A percentile compares a stretch with the other conserved stretches of the same genome.
These are phyloP conservation scores for Prunus persica DNA, from an alignment of 306 rosid genomes.

Conservation along the genomic window DNA sequence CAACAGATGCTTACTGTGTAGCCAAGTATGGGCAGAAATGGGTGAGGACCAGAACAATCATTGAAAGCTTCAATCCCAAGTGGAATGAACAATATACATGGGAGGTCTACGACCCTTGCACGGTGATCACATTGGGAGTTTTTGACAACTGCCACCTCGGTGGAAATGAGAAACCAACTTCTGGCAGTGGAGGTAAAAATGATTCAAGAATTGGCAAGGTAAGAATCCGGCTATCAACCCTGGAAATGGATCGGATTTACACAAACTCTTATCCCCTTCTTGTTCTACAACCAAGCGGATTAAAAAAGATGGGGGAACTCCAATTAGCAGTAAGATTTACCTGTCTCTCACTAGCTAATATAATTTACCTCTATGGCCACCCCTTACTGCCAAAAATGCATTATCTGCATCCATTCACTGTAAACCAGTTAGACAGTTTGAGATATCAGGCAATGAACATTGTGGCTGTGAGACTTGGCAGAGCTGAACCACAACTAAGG, in stretches of 20 bases:
- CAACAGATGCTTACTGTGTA: conserved; percentile 74
- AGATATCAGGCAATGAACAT: conserved; percentile 75
- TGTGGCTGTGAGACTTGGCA: conserved; percentile 64
- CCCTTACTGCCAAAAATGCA: conserved; percentile 81
- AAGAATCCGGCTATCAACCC: conserved; percentile 72
- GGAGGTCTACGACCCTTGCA: conserved; percentile 72
- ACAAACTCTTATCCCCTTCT: conserved; percentile 70
- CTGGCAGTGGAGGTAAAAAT: conserved; percentile 33
- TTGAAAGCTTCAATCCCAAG: conserved; percentile 50
- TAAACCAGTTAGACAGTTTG: conserved; percentile 68
- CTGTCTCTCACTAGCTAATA: conserved; percentile 61
- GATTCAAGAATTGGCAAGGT: conserved; percentile 76
- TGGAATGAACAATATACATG: conserved; percentile 73
- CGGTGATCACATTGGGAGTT: conserved; percentile 68
- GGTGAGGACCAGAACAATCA: conserved; percentile 78
- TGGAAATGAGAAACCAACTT: conserved; percentile 33
- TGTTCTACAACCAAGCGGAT: conserved; percentile 51
- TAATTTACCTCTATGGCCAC: conserved; percentile 72
- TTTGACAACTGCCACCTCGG: conserved; percentile 76
- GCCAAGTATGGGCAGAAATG: conserved; percentile 84
- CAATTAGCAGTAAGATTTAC: conserved; percentile 74
- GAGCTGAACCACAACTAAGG: conserved; percentile 71
- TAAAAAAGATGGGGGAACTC: conserved; percentile 81
- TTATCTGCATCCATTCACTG: conserved; percentile 80
- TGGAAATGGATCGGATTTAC: conserved; percentile 81